Evolutionary conservation across 495 filamentous ascomycete species (phyloP), one percentile per base, ranked within the genome.

Genomic region (Hamigera avellanea): DNA sequence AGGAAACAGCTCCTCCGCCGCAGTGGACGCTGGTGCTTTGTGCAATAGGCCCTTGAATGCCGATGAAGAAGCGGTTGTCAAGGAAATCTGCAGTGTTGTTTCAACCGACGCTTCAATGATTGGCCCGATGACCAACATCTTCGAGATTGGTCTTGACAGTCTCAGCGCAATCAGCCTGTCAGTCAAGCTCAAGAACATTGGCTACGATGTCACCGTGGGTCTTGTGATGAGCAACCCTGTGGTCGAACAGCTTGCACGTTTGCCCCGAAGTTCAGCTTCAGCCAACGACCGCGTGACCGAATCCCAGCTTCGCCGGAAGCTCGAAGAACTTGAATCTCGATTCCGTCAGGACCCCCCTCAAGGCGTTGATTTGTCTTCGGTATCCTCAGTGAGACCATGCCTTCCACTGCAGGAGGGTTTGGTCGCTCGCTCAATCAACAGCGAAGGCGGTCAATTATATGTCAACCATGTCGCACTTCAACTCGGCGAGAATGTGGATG

Each of bases 401-500:
- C 40, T 85, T 0, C 81, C 84, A 9, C 59, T 87, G 1, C 86
- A 93, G 53, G 84, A 93, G 46, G 77, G 72, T 23, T 78, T 93
- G 66, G 66, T 89, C 32, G 75, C 75, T 1, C 77, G 81, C 37
- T 87, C 86, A 67, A 39, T 86, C 12, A 62, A 66, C 12, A 81
- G 77, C 0, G 62, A 72, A 12, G 36, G 37, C 16, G 80, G 75
- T 39, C 60, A 63, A 16, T 66, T 76, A 40, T 91, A 93, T 46
- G 84, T 86, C 59, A 89, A 86, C 44, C 81, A 87, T 41, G 73
- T 87, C 43, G 59, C 76, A 10, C 53, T 86, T 19, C 64, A 73
- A 33, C 46, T 93, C 0, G 42, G 55, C 6, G 40, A 58, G 0
- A 38, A 53, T 2, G 52, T 75, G 1, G 69, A 88, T 44, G 12